Evolutionary conservation across 1,284 basidiomycete species (phyloP).

Genomic region (Mycena citricolor): DNA sequence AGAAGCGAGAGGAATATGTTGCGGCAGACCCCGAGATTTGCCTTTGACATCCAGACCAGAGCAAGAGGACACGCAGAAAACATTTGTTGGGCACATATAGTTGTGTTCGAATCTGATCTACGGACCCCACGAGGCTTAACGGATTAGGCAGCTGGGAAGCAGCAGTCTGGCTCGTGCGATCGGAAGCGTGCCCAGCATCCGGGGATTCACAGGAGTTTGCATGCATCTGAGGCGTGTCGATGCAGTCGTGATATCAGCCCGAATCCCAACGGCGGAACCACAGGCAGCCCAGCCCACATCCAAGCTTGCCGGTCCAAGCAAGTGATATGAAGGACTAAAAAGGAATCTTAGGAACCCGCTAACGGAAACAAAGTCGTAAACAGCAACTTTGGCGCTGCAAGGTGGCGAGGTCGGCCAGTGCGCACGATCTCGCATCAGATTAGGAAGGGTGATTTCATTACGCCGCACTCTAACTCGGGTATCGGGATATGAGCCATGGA

Average conservation of each 20-base stretch:
- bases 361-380: slow-evolving; percentile 7
- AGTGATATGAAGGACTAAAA: slow-evolving; percentile 8
- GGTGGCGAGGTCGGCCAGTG: slow-evolving; percentile 15
- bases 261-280: too few relatives aligned
- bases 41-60: slow-evolving; percentile 13
- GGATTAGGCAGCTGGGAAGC: slow-evolving; percentile 58
- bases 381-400: slow-evolving; percentile 13
- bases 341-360: slow-evolving; percentile 20
- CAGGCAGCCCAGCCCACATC: too few relatives aligned
- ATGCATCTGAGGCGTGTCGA: too few relatives aligned
- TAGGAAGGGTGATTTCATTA: slow-evolving; percentile 24
- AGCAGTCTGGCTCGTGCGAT: slow-evolving; percentile 45
- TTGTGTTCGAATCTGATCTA: slow-evolving; percentile 19
- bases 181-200: slow-evolving; percentile 48
- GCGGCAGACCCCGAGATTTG: slow-evolving; percentile 16
- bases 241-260: too few relatives aligned
- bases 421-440: slow-evolving; percentile 18
- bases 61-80: slow-evolving; percentile 13
- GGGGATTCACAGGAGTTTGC: slow-evolving; percentile 34
- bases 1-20: too few relatives aligned
- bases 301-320: slow-evolving; percentile 5
- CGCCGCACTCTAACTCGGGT: slow-evolving; percentile 20
- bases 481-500: slow-evolving; percentile 15
- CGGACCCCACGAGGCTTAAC: slow-evolving; percentile 30
- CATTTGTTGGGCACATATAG: slow-evolving; percentile 21